These are phyloP conservation scores for Trichoderma citrinoviride DNA, from an alignment of 2,329 filamentous ascomycete species.

Conservation along the genomic window DNA sequence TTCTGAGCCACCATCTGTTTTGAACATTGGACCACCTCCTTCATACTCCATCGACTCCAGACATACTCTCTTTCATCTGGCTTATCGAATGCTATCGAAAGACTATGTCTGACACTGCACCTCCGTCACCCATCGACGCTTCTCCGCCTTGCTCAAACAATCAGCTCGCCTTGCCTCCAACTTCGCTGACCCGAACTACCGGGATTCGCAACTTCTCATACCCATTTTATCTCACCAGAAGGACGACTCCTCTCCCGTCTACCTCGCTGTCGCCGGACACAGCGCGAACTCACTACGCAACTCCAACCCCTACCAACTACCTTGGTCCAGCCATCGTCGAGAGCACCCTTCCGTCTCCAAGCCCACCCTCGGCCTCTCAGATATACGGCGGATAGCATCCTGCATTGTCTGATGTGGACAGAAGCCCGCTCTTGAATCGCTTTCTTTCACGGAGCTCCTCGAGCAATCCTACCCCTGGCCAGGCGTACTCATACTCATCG, in stretches of 20 bases:
- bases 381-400: slow-evolving; percentile 20
- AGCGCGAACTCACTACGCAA: background rate
- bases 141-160: slow-evolving; percentile 5
- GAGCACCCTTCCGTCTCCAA: background rate
- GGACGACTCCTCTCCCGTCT: background rate
- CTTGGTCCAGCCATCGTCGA: background rate
- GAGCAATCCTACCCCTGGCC: background rate
- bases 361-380: slow-evolving; percentile 1
- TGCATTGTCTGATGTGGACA: slow-evolving; percentile 16
- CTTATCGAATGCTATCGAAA: background rate
- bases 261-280: background rate
- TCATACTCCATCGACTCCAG: background rate
- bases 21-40: background rate
- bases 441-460: slow-evolving; percentile 7
- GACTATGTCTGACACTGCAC: slow-evolving; percentile 23
- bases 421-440: slow-evolving; percentile 9
- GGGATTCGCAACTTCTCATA: slow-evolving; percentile 29
- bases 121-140: slow-evolving; percentile 19
- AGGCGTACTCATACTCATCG: background rate
- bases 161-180: slow-evolving; percentile 5
- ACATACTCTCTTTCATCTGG: background rate
- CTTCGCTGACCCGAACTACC: background rate
- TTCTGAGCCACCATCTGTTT: background rate
- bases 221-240: slow-evolving; percentile 21
- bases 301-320: background rate